phyloP scores from a whole-genome alignment of 78 protist genomes.

The slime mould (Dictyostelium discoideum) region DNA sequence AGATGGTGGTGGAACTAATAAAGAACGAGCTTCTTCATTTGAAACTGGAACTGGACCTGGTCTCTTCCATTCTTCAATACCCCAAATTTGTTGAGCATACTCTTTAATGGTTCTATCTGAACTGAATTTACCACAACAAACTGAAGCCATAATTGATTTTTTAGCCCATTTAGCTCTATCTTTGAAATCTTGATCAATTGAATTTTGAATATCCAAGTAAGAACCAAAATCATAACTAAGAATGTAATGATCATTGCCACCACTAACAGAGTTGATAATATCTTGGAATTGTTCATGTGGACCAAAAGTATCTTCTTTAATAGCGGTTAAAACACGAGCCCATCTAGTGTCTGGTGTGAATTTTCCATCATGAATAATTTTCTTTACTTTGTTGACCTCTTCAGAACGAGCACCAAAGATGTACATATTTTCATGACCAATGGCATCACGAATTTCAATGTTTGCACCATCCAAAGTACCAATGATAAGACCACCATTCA shows the following conservation, averaged over 20 bases:
- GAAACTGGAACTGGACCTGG: constrained; percentile 66
- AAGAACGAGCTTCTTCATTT: background rate
- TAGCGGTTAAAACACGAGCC: constrained; percentile 76
- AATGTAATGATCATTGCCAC: constrained; percentile 86
- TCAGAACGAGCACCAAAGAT: constrained; percentile 89
- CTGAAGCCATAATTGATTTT: constrained; percentile 57
- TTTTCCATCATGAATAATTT: constrained; percentile 43
- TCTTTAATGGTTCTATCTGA: constrained; percentile 95
- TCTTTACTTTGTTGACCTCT: constrained; percentile 24
- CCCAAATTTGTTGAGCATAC: constrained; percentile 96
- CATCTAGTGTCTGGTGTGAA: constrained; percentile 58
- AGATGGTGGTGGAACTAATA: background rate
- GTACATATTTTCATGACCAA: constrained; percentile 89
- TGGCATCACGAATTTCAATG: constrained; percentile 93
- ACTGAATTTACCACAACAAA: constrained; percentile 90
- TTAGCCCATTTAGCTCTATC: constrained; percentile 58
- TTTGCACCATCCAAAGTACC: constrained; percentile 98
- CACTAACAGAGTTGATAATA: constrained; percentile 49
- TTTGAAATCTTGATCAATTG: constrained; percentile 56
- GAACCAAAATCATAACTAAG: constrained; percentile 83
- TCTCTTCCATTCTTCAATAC: constrained; percentile 59
- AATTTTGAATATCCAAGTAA: constrained; percentile 40
- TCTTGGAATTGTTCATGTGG: constrained; percentile 32
- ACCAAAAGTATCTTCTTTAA: constrained; percentile 87
- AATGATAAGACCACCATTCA: constrained; percentile 96